Evolutionary conservation across 306 rosid genomes (phyloP), one percentile per base, ranked within the genome.

Genomic region (Fagus crenata): DNA sequence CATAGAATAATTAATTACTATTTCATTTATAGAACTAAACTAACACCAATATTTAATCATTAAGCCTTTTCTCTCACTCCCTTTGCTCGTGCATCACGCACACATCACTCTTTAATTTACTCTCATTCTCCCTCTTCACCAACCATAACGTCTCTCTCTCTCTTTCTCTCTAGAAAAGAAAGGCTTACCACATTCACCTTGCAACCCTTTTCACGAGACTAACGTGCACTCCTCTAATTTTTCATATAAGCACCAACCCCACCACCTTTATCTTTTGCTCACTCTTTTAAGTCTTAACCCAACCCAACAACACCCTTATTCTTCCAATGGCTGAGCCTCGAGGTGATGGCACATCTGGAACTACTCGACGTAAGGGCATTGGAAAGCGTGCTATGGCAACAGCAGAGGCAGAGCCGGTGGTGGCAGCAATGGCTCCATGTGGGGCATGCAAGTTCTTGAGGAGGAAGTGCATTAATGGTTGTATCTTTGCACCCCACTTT

Each of bases 371-470:
- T 14, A 86, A 75, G 79, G 65, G 68, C 6, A 1, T 74, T 1
- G 75, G 82, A 8, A 91, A 77, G 81, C 86, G 85, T 33, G 51
- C 33, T 58, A 32, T 68, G 49, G 51, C 59, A 2, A 1, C 78
- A 2, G 33, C 58, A 1, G 74, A 55, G 11, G 32, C 68, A 2
- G 4, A 63, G 42, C 49, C 46, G 12, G 49, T n/a, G 49, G 49
- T 17, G 0, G 40, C 79, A 0, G 49, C 81, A 1, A 5, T 65
- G 4, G 67, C 87, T 22, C 96, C 98, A 4, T 93, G 98, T 33
- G 97, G 97, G 1, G 98, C 97, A 0, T 93, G 97, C 87, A 93
- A 91, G 81, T 91, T 88, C 76, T 51, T 87, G 69, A 84, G 97
- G 68, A 87, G 93, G 79, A 93, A 86, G 76, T 93, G 98, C 60